phyloP scores from a whole-genome alignment of 306 rosid genomes.

The Lupinus albus region DNA sequence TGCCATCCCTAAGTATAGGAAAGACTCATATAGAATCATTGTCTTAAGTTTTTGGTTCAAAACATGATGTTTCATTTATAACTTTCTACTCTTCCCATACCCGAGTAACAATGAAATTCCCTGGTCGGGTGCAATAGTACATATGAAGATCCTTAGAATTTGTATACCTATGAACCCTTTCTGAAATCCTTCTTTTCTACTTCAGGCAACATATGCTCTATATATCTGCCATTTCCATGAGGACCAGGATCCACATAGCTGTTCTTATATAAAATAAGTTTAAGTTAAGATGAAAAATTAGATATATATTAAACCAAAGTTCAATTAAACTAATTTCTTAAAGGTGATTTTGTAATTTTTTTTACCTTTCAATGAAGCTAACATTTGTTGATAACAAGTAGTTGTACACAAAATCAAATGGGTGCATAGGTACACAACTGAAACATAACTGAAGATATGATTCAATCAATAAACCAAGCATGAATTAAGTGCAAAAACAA shows the following conservation, averaged over 20 bases:
- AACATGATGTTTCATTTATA: too few relatives aligned
- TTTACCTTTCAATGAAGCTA: slow-evolving; percentile 92
- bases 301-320: slow-evolving; percentile 34
- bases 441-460: slow-evolving; percentile 38
- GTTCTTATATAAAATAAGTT: neutral
- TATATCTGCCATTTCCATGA: slow-evolving; percentile 87
- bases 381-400: slow-evolving; percentile 78
- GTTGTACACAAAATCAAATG: slow-evolving; percentile 76
- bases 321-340: neutral
- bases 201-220: slow-evolving; percentile 86
- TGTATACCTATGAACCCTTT: slow-evolving; percentile 93
- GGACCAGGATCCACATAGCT: slow-evolving; percentile 86
- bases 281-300: neutral
- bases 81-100: too few relatives aligned
- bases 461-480: too few relatives aligned
- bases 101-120: too few relatives aligned
- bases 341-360: slow-evolving; percentile 23
- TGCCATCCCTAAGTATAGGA: too few relatives aligned
- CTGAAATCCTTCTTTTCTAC: slow-evolving; percentile 70
- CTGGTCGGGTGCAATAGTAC: too few relatives aligned
- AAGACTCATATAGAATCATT: too few relatives aligned
- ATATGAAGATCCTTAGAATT: too few relatives aligned
- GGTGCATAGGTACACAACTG: slow-evolving; percentile 90
- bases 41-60: too few relatives aligned
- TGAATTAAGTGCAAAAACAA: slow-evolving; percentile 17